phyloP scores from a whole-genome alignment of 805 yeast genomes.

The Hanseniaspora lachancei region DNA sequence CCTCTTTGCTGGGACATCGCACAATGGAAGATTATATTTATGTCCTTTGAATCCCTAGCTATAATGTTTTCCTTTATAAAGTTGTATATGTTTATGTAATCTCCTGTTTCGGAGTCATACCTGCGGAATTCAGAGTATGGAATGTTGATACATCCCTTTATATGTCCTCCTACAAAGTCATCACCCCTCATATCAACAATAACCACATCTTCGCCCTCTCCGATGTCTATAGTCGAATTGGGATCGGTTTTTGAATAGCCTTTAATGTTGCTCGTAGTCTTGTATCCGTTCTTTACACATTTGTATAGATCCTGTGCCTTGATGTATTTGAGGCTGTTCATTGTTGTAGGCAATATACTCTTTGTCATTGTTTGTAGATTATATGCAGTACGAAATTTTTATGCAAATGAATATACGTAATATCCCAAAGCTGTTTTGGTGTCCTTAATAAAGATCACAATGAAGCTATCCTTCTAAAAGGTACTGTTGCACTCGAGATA shows the following conservation, averaged over 20 bases:
- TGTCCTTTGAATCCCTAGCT: conserved; percentile 29
- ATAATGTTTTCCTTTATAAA: conserved; percentile 19
- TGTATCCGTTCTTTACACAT: conserved; percentile 4
- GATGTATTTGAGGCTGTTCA: conserved; percentile 5
- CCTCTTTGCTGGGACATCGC: conserved; percentile 86
- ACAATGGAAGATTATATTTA: conserved; percentile 67
- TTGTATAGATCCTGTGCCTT: conserved; percentile 9
- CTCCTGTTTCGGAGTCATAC: neutral
- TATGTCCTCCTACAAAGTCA: conserved; percentile 58
- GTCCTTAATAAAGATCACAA: too few relatives aligned
- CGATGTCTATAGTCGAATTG: neutral
- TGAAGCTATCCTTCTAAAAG: too few relatives aligned
- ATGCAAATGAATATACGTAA: too few relatives aligned
- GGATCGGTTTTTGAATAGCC: conserved; percentile 1
- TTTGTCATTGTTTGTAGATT: neutral
- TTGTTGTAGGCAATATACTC: neutral
- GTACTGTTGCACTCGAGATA: too few relatives aligned
- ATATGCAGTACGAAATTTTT: too few relatives aligned
- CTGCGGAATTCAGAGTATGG: conserved; percentile 18
- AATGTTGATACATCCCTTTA: conserved; percentile 20
- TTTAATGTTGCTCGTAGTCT: neutral
- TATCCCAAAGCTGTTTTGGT: too few relatives aligned
- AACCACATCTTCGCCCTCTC: conserved; percentile 13
- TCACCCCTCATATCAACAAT: conserved; percentile 78
- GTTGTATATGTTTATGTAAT: conserved; percentile 46